These are phyloP conservation scores for Candida tammaniensis DNA, from an alignment of 805 yeast species.

Conservation along the genomic window DNA sequence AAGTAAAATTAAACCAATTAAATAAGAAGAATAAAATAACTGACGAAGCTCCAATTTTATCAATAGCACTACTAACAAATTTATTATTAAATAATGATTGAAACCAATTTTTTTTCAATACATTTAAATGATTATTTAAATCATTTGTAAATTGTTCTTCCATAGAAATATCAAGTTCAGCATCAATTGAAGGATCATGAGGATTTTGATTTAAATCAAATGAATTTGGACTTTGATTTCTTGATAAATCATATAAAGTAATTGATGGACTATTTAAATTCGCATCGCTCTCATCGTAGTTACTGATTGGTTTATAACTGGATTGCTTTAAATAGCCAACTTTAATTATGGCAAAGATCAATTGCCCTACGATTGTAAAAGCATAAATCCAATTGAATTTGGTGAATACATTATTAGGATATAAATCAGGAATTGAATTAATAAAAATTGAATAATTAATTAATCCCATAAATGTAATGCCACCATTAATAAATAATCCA, in stretches of 20 bases:
- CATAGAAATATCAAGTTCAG: neutral
- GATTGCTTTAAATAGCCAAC: conserved; percentile 12
- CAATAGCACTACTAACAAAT: conserved; percentile 10
- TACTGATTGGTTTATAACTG: conserved; percentile 6
- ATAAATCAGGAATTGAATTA: conserved; percentile 57
- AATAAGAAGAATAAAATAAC: conserved; percentile 41
- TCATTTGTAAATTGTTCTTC: conserved; percentile 2
- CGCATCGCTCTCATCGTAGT: conserved; percentile 5
- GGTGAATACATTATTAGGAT: conserved; percentile 74
- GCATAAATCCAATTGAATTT: conserved; percentile 63
- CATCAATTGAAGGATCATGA: neutral
- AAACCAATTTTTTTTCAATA: neutral
- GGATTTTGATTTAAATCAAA: conserved; percentile 22
- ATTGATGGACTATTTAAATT: conserved; percentile 14
- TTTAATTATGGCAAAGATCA: conserved; percentile 11
- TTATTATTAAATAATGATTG: conserved; percentile 8
- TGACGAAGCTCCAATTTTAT: conserved; percentile 26
- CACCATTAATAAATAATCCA: conserved; percentile 49
- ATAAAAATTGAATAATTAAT: conserved; percentile 56
- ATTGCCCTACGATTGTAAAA: conserved; percentile 50
- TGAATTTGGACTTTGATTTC: conserved; percentile 15
- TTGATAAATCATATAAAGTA: conserved; percentile 22
- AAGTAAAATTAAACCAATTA: conserved; percentile 65
- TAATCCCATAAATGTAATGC: conserved; percentile 47
- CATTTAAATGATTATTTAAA: conserved; percentile 6